These are phyloP conservation scores for Echinosophora koreensis DNA, from an alignment of 306 rosid species.

Conservation along the genomic window DNA sequence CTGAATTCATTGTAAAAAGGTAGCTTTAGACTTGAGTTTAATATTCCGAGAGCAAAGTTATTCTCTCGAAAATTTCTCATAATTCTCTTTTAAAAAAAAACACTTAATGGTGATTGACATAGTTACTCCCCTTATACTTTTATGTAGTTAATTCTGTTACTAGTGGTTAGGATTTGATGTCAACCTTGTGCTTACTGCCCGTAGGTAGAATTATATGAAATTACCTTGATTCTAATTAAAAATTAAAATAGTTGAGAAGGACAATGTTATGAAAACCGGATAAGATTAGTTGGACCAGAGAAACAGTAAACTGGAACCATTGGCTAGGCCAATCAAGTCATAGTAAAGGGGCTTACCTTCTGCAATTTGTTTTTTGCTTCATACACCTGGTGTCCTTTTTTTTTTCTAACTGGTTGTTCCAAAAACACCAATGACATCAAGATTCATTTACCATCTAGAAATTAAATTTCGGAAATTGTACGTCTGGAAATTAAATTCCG, in stretches of 20 bases:
- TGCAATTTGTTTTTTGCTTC: no score
- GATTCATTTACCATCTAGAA: no score
- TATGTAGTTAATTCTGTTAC: neutral
- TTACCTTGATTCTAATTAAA: neutral
- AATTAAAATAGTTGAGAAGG: neutral
- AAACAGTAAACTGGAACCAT: no score
- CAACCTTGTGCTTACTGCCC: constrained; percentile 2
- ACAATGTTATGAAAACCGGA: no score
- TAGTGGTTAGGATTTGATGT: constrained; percentile 9
- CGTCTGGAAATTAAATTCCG: no score
- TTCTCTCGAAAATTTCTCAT: neutral
- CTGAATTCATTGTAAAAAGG: constrained; percentile 35
- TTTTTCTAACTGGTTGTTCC: no score
- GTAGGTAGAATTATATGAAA: neutral
- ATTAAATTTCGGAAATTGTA: no score
- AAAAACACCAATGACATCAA: no score
- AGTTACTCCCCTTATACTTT: neutral
- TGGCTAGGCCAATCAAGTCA: no score
- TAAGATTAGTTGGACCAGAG: no score
- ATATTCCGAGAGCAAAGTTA: constrained; percentile 32
- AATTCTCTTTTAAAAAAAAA: neutral
- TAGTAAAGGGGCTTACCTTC: no score
- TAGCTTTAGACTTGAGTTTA: constrained; percentile 31
- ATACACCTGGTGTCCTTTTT: no score
- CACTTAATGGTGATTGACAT: constrained; percentile 5